These are phyloP conservation scores for Yamadazyma spencermartinsiae DNA, from an alignment of 1,139 yeast genomes.

Conservation along the genomic window DNA sequence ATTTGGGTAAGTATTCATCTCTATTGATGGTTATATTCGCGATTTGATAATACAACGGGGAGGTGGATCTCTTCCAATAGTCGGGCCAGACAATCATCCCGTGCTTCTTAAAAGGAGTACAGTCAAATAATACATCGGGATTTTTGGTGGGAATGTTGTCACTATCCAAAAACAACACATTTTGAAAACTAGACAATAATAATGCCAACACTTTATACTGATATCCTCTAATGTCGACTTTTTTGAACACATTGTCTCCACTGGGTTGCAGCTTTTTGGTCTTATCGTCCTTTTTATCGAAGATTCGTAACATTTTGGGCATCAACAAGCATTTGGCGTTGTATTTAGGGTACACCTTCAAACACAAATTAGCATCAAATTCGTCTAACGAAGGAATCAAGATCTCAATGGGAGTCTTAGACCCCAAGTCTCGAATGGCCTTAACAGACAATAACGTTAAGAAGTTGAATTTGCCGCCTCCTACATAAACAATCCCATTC, in stretches of 20 bases:
- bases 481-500: constrained; percentile 66
- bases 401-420: constrained; percentile 73
- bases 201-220: constrained; percentile 79
- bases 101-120: constrained; percentile 29
- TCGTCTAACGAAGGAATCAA: constrained; percentile 69
- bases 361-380: constrained; percentile 69
- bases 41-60: constrained; percentile 41
- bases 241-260: constrained; percentile 14
- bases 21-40: constrained; percentile 33
- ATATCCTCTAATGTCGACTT: constrained; percentile 51
- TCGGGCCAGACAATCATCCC: constrained; percentile 52
- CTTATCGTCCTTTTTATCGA: constrained; percentile 33
- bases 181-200: constrained; percentile 73
- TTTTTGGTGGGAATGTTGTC: constrained; percentile 68
- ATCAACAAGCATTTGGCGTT: constrained; percentile 60
- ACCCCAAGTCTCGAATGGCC: constrained; percentile 62
- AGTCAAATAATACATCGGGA: constrained; percentile 43
- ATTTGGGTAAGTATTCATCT: constrained; percentile 29
- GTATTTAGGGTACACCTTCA: constrained; percentile 60
- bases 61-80: constrained; percentile 48
- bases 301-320: constrained; percentile 41
- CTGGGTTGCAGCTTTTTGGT: constrained; percentile 39
- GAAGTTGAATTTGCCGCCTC: constrained; percentile 67
- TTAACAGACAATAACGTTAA: constrained; percentile 65
- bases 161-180: constrained; percentile 73